These are phyloP conservation scores for Epichloe coenophiala DNA, from an alignment of 2,329 filamentous ascomycete genomes.

Conservation along the genomic window DNA sequence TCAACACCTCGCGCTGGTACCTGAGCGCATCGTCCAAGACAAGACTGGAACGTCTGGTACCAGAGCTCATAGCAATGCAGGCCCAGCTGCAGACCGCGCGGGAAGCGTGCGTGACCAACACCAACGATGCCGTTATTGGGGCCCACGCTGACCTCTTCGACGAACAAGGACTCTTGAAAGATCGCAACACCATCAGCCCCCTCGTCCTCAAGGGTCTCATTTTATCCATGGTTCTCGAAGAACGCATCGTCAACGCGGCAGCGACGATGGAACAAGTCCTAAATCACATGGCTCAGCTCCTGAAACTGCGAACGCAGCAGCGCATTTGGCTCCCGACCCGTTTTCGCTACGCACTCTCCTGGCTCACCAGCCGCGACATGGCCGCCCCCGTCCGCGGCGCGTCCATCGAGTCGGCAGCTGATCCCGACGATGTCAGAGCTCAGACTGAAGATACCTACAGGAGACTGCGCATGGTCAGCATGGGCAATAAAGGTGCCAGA, in stretches of 20 bases:
- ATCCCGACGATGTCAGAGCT: constrained; percentile 13
- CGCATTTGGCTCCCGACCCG: constrained; percentile 30
- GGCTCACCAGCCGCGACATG: constrained; percentile 18
- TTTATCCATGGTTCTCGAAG: constrained; percentile 33
- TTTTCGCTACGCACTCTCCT: constrained; percentile 24
- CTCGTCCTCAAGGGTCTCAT: constrained; percentile 26
- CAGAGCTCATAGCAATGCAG: constrained; percentile 10
- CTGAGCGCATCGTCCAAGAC: constrained; percentile 9
- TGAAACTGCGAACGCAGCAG: constrained; percentile 19
- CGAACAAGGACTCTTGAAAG: constrained; percentile 22
- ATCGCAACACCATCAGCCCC: constrained; percentile 10
- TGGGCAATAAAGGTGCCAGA: constrained; percentile 9
- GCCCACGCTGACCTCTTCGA: constrained; percentile 28
- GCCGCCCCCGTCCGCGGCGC: constrained; percentile 10
- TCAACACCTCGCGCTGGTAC: constrained; percentile 20
- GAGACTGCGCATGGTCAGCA: constrained; percentile 21
- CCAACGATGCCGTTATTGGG: constrained; percentile 26
- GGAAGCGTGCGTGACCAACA: constrained; percentile 15
- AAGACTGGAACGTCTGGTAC: constrained; percentile 11
- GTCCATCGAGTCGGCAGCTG: constrained; percentile 6
- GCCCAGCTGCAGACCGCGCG: constrained; percentile 15
- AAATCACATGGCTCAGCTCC: constrained; percentile 21
- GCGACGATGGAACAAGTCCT: constrained; percentile 21
- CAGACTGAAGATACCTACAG: constrained; percentile 22
- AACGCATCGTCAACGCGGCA: constrained; percentile 21